These are phyloP conservation scores for Barnettozyma pratensis DNA, from an alignment of 805 yeast genomes.

Conservation along the genomic window DNA sequence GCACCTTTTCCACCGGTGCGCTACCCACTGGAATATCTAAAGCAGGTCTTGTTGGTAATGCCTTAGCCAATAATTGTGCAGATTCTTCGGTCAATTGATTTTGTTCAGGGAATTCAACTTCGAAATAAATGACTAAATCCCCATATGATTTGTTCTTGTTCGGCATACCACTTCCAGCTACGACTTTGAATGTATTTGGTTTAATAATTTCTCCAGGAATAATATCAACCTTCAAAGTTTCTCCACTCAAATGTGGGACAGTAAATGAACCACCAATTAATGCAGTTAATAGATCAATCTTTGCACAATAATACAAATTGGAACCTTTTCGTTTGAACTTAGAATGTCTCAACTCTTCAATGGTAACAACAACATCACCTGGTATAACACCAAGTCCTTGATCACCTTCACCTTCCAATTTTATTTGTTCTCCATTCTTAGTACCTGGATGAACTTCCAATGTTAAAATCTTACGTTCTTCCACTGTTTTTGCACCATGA, in stretches of 20 bases:
- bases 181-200: conserved; percentile 43
- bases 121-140: conserved; percentile 53
- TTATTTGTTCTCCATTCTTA: conserved; percentile 43
- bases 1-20: conserved; percentile 45
- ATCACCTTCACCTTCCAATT: conserved; percentile 59
- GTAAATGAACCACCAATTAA: conserved; percentile 47
- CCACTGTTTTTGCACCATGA: conserved; percentile 40
- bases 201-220: conserved; percentile 48
- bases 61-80: conserved; percentile 59
- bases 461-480: conserved; percentile 45
- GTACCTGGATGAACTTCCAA: conserved; percentile 55
- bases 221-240: conserved; percentile 33
- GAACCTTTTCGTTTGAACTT: conserved; percentile 37
- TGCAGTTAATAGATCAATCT: conserved; percentile 49
- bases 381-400: conserved; percentile 55
- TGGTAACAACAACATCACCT: conserved; percentile 60
- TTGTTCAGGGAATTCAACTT: conserved; percentile 52
- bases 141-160: conserved; percentile 33
- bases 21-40: conserved; percentile 60
- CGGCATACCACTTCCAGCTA: conserved; percentile 62
- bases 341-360: conserved; percentile 34
- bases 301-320: conserved; percentile 39
- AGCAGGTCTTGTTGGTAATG: conserved; percentile 70
- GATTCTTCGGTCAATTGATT: conserved; percentile 67
- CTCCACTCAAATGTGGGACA: conserved; percentile 35